Evolutionary conservation across 108 stramenopile genomes (phyloP), one percentile per base, ranked within the genome.

Genomic region (Ochromonas danica): DNA sequence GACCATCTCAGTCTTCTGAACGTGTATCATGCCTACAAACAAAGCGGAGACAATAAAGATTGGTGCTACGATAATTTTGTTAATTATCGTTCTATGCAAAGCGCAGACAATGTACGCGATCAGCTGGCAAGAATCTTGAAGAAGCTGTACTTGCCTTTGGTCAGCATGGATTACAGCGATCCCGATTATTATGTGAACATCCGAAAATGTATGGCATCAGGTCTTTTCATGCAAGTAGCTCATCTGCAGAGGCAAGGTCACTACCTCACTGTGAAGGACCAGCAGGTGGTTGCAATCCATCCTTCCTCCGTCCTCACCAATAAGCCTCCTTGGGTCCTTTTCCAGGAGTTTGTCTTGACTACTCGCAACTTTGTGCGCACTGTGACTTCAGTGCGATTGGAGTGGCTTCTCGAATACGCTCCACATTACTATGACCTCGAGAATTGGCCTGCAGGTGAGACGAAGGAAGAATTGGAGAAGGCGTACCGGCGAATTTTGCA

Each of bases 21-120:
- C 85, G 97, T 93, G n/a, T 87, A 91, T 78, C 89, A 92, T 60
- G 92, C 93, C 40, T 99, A 97, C 85, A 88, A 92, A 61, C 93
- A 95, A 27, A 77, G 87, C 14, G 87, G 83, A 40, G 94, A 93
- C 0, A 84, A 86, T 70, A 96, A 94, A 79, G 87, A 96, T 77
- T 99, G 97, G 97, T 96, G 95, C 83, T 97, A 93, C 91, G 93
- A 98, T 72, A 98, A 99, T 81, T 99, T 95, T 80, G 88, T 99
- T 82, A 94, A 93, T 82, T 78, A 94, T 71, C 89, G 97, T 57
- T 91, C 94, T 3, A 94, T 98, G 89, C 82, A 77, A 25, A 92
- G 91, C 71, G 95, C 94, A 25, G 89, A 91, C 62, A 95, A 92
- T 79, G 96, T 98, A 0, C 83, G 94, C 62, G 88, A 88, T 62